A percentile compares a stretch with the other conserved stretches of the same genome.
phyloP scores from a whole-genome alignment of 805 yeast genomes.

The Wickerhamomyces pijperi region DNA sequence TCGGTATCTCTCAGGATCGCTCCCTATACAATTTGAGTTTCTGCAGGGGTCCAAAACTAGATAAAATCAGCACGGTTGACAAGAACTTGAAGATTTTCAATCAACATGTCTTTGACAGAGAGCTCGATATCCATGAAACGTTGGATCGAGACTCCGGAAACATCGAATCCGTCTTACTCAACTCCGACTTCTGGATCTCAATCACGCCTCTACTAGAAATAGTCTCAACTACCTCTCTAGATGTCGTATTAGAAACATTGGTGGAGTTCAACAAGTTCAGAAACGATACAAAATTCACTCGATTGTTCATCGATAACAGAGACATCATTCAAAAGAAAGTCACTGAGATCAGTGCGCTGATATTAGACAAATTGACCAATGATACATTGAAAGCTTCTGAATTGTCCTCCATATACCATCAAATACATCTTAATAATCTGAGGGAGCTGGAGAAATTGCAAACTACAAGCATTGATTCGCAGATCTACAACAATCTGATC shows the following conservation, averaged over 20 bases:
- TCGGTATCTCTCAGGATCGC: constrained; percentile 11
- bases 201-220: background rate
- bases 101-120: background rate
- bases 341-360: background rate
- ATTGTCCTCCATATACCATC: no score
- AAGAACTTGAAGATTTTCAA: constrained; percentile 4
- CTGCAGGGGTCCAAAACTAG: constrained; percentile 6
- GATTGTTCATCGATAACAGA: background rate
- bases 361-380: background rate
- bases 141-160: background rate
- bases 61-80: constrained; percentile 10
- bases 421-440: no score
- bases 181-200: background rate
- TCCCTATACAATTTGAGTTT: constrained; percentile 14
- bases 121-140: background rate
- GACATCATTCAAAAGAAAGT: background rate
- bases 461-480: no score
- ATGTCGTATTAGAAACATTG: background rate
- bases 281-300: background rate
- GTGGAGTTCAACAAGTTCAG: background rate
- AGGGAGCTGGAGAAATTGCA: no score
- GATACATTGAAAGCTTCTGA: no score
- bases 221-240: background rate
- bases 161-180: background rate
- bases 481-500: no score